phyloP scores from a whole-genome alignment of 371 early-diverging fungal genomes.

The Mortierella sp. region DNA sequence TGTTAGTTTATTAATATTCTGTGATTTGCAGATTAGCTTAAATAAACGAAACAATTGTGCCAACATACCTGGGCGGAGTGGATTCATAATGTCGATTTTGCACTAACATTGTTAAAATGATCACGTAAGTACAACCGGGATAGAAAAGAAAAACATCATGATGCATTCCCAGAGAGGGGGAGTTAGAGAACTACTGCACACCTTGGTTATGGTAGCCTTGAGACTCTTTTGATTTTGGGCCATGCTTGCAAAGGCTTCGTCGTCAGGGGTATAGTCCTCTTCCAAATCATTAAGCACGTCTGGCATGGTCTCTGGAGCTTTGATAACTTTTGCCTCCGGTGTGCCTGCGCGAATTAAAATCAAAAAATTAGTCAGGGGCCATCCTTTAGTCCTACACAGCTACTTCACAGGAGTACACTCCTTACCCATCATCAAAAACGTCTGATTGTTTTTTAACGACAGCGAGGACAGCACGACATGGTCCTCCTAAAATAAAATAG shows the following conservation, averaged over 20 bases:
- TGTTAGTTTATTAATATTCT: neutral
- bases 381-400: neutral
- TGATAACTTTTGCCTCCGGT: constrained; percentile 58
- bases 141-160: neutral
- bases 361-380: neutral
- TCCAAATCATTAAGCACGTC: constrained; percentile 63
- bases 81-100: constrained; percentile 64
- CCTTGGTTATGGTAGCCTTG: constrained; percentile 50
- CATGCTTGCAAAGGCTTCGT: constrained; percentile 51
- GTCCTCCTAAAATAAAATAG: constrained; percentile 53
- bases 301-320: constrained; percentile 62
- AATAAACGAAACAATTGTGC: neutral
- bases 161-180: neutral
- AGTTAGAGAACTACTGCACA: neutral
- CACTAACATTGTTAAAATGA: constrained; percentile 40
- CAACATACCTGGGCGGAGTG: constrained; percentile 57
- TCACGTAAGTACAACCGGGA: neutral
- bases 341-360: constrained; percentile 35
- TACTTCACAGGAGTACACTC: neutral
- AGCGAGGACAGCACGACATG: constrained; percentile 58
- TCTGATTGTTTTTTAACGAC: constrained; percentile 58
- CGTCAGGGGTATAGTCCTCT: constrained; percentile 60
- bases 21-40: neutral
- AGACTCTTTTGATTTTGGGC: constrained; percentile 57
- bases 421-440: constrained; percentile 69